phyloP scores from a whole-genome alignment of 2,329 filamentous ascomycete genomes.

The Apiospora pterosperma region DNA sequence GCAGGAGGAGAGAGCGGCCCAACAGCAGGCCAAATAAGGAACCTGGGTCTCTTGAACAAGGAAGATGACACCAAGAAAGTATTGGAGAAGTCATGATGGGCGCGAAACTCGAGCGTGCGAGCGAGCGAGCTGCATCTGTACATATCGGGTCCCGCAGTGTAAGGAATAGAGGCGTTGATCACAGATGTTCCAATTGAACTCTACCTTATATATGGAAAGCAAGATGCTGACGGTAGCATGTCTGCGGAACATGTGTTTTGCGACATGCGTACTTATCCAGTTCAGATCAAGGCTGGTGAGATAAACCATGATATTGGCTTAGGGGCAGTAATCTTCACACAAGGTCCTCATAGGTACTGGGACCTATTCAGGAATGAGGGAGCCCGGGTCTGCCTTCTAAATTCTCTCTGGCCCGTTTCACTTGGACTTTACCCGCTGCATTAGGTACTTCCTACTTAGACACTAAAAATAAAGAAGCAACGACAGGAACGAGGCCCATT shows the following conservation, averaged over 20 bases:
- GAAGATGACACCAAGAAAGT: conserved; percentile 73
- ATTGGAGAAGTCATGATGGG: conserved; percentile 30
- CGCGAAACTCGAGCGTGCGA: not conserved
- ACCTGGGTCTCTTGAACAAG: conserved; percentile 78
- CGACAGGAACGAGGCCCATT: not conserved
- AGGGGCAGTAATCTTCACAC: not conserved
- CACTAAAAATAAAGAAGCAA: conserved; percentile 2
- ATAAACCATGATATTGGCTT: not conserved
- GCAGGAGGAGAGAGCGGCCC: conserved; percentile 77
- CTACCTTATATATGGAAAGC: not conserved
- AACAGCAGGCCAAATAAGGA: conserved; percentile 81
- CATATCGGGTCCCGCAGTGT: conserved; percentile 16
- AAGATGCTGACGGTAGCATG: not conserved
- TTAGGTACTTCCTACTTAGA: too few relatives aligned
- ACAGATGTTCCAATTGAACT: not conserved
- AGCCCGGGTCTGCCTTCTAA: not conserved
- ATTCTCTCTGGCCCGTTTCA: not conserved
- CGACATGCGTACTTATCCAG: not conserved
- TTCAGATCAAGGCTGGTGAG: not conserved
- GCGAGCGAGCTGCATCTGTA: conserved; percentile 15
- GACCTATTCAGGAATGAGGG: not conserved
- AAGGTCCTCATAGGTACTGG: too few relatives aligned
- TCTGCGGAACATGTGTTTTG: not conserved
- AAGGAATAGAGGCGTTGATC: conserved; percentile 15
- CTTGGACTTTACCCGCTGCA: not conserved